Evolutionary conservation across 2,329 filamentous ascomycete genomes (phyloP), one percentile per base, ranked within the genome.

Genomic region (Ceratocystis smalleyi): DNA sequence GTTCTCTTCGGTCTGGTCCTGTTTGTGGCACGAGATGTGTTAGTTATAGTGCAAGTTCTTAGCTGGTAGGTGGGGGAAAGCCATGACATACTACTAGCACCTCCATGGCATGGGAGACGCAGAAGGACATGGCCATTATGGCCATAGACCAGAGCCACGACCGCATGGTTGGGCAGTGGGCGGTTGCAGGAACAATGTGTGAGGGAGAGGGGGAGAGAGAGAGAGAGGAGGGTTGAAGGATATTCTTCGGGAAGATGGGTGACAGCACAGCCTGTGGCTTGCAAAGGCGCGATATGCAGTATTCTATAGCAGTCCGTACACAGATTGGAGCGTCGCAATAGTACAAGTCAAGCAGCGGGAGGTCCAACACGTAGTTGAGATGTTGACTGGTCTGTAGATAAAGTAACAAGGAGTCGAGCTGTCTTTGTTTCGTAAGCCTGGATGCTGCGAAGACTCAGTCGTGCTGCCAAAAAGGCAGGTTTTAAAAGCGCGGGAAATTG

Each of bases 1-100:
- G 71, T 92, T 88, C 43, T 86, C 81, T 62, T 88, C 83, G 64
- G 84, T 83, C 72, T 94, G 81, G 73, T 89, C 86, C 59, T 61
- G 6, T 35, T 57, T 1, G 32, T 57, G 32, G 30, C 54, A 57
- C 10, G 27, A 15, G 30, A 55, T 8, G 22, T 32, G 30, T 45
- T 68, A 35, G 61, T 22, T 43, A 19, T 7, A 30, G 15, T 43
- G 19, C 22, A 7, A 10, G 22, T 22, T 24, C 15, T n/a, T 62
- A 61, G 67, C 43, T 61, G 66, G 43, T 43, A 57, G 40, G 30
- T 17, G 5, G 3, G 8, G 49, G 45, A 47, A 6, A 47, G 22
- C 47, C 10, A 51, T 2, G 12, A 51, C 59, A 55, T 61, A 59
- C 59, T 10, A 86, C 75, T 69, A 74, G 73, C 68, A 84, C 76